phyloP scores from a whole-genome alignment of 495 filamentous ascomycete genomes.

The Paragyromitra xinjiangensis region DNA sequence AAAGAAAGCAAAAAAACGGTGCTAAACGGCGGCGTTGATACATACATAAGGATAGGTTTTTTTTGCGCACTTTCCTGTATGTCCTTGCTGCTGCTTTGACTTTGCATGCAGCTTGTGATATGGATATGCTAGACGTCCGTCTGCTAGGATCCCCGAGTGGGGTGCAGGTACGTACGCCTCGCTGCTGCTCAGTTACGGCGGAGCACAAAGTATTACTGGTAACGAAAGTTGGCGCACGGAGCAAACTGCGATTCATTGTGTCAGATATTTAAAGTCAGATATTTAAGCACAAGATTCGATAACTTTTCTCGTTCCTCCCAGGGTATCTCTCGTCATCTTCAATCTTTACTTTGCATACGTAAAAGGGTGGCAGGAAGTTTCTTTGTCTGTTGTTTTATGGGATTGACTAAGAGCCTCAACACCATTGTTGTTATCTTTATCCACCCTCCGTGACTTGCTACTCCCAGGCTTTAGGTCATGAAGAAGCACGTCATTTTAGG shows the following conservation, averaged over 20 bases:
- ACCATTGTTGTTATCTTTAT: constrained; percentile 23
- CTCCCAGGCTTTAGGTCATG: not conserved
- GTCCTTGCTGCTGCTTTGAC: constrained; percentile 20
- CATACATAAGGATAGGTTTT: constrained; percentile 20
- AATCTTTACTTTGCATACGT: not conserved
- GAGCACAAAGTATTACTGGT: constrained; percentile 25
- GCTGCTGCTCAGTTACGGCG: constrained; percentile 18
- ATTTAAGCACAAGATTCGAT: constrained; percentile 35
- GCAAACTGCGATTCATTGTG: constrained; percentile 19
- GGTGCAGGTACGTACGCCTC: constrained; percentile 43
- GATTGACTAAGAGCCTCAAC: constrained; percentile 3
- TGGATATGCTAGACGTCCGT: constrained; percentile 3
- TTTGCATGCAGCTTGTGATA: constrained; percentile 17
- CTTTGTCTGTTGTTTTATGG: constrained; percentile 45
- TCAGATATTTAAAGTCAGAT: constrained; percentile 34
- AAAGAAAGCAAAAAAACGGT: constrained; percentile 12
- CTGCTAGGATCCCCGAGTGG: constrained; percentile 33
- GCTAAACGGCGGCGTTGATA: constrained; percentile 15
- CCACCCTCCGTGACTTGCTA: not conserved
- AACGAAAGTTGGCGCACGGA: constrained; percentile 33
- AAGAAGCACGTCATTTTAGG: constrained; percentile 29
- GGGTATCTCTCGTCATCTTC: constrained; percentile 22
- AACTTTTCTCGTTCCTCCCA: constrained; percentile 5
- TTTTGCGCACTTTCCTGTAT: constrained; percentile 34
- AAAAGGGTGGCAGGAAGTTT: not conserved